Evolutionary conservation across 352 stramenopile genomes (phyloP).

Genomic region (Pythium aristosporum): DNA sequence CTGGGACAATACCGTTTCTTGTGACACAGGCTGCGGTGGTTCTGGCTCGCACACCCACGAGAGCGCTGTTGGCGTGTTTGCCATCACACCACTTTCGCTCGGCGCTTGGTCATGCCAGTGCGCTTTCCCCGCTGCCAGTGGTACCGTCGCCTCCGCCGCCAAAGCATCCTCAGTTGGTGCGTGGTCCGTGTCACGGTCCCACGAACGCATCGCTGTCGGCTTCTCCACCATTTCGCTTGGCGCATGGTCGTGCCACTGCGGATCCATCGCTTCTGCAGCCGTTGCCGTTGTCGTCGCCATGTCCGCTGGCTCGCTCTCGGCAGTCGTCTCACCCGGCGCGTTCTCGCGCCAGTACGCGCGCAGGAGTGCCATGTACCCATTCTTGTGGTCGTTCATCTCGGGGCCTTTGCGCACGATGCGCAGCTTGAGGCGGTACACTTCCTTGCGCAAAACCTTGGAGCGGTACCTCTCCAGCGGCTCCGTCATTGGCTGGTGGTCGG

Average conservation of each 20-base stretch:
- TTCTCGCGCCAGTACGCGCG: conserved; percentile 18
- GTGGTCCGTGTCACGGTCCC: too few relatives aligned
- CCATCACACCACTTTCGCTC: neutral
- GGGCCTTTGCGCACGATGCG: conserved; percentile 28
- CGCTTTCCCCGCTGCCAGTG: conserved; percentile 32
- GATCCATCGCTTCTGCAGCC: too few relatives aligned
- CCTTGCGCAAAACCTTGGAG: conserved; percentile 35
- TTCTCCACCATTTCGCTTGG: too few relatives aligned
- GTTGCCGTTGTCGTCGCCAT: too few relatives aligned
- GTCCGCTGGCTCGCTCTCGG: too few relatives aligned
- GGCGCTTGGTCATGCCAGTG: conserved; percentile 5
- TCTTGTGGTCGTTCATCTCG: conserved; percentile 37
- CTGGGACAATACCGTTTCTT: neutral
- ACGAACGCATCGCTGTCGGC: too few relatives aligned
- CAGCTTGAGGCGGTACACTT: conserved; percentile 40
- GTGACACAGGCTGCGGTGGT: neutral
- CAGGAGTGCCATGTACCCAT: conserved; percentile 39
- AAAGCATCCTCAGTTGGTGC: too few relatives aligned
- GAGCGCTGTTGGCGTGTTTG: neutral
- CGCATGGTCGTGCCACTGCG: too few relatives aligned
- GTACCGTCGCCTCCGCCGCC: too few relatives aligned
- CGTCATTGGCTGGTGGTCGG: conserved; percentile 5
- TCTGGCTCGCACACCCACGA: neutral
- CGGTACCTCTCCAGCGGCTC: conserved; percentile 38
- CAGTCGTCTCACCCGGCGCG: neutral